Evolutionary conservation across 2,329 filamentous ascomycete species (phyloP).

Genomic region (Seiridium unicorne): DNA sequence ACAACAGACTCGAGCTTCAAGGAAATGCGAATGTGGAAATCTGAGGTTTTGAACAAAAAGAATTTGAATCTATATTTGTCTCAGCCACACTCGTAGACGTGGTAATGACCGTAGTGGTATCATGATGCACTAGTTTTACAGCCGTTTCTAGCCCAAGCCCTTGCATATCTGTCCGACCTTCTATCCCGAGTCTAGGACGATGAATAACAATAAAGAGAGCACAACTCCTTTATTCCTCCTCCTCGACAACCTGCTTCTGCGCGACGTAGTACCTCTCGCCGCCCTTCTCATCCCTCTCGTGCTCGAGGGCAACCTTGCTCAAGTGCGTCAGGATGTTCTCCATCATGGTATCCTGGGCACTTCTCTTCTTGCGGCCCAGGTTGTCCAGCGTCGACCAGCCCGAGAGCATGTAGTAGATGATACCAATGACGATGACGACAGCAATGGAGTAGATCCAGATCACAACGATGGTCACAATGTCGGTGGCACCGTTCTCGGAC

Average conservation of each 20-base stretch:
- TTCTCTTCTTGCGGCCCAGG: constrained; percentile 49
- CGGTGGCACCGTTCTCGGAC: constrained; percentile 48
- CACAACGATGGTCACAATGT: constrained; percentile 53
- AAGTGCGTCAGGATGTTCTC: constrained; percentile 52
- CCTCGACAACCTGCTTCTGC: constrained; percentile 24
- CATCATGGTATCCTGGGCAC: constrained; percentile 48
- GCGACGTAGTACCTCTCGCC: constrained; percentile 30
- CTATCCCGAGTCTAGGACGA: not conserved
- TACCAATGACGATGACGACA: constrained; percentile 50
- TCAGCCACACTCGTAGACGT: not conserved
- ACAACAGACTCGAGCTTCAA: not conserved
- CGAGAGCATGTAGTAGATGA: constrained; percentile 47
- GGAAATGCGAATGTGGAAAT: not conserved
- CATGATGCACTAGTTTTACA: not conserved
- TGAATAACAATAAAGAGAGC: not conserved
- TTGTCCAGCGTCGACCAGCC: constrained; percentile 29
- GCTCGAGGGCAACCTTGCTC: constrained; percentile 49
- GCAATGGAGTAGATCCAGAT: constrained; percentile 52
- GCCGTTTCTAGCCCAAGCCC: not conserved
- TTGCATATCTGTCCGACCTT: not conserved
- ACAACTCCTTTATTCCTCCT: constrained; percentile 15
- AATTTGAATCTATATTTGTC: not conserved
- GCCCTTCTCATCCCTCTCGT: constrained; percentile 43
- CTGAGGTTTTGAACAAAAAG: not conserved
- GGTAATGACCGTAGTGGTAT: constrained; percentile 2